These are phyloP conservation scores for Streptanthus diversifolius DNA, from an alignment of 345 rosid species.

Conservation along the genomic window DNA sequence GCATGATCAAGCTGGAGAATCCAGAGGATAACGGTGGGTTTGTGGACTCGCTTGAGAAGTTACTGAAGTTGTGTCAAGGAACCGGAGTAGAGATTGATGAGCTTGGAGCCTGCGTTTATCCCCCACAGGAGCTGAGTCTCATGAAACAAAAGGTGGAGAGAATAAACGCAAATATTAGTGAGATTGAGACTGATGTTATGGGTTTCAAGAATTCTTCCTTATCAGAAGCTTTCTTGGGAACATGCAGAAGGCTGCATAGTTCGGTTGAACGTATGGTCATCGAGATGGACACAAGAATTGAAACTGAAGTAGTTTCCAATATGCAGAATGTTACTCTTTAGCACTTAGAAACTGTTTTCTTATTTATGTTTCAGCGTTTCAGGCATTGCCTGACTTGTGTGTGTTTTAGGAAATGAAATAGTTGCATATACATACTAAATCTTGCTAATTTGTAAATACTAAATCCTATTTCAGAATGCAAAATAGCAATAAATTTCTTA, in stretches of 20 bases:
- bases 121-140: conserved; percentile 62
- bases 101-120: conserved; percentile 76
- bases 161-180: conserved; percentile 30
- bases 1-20: conserved; percentile 57
- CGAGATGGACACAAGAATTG: conserved; percentile 31
- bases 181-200: conserved; percentile 39
- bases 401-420: not conserved
- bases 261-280: conserved; percentile 36
- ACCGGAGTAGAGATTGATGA: conserved; percentile 61
- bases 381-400: not conserved
- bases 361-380: not conserved
- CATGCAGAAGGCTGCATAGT: conserved; percentile 44
- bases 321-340: conserved; percentile 43
- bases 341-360: not conserved
- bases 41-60: conserved; percentile 60
- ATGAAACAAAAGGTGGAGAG: conserved; percentile 45
- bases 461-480: conserved; percentile 16
- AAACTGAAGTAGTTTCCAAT: conserved; percentile 37
- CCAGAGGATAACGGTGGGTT: conserved; percentile 42
- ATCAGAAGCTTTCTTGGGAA: conserved; percentile 42
- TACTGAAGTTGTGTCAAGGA: conserved; percentile 60
- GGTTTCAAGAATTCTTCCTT: conserved; percentile 33
- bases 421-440: not conserved
- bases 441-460: not conserved
- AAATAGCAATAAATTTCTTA: not conserved